Base-by-base conservation (phyloP, 2,329 filamentous ascomycete genomes). In the Calonectria crousiana region DNA sequence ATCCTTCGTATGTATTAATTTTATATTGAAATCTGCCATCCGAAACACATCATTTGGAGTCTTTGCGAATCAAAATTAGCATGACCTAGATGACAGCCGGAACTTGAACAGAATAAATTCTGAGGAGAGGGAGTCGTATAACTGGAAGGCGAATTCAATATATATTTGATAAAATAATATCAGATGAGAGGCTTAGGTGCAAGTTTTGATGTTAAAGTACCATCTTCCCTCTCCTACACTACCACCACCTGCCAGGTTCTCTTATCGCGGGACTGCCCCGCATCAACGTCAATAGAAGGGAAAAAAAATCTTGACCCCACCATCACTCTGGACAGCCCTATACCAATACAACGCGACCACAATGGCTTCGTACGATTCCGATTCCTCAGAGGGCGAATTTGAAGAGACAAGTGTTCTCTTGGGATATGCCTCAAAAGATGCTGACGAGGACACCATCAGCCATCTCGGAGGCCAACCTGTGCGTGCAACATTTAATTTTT, bases 391-490 rank as follows among this genome's bases (percentile, higher is more conserved):
- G 18, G 90, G 91, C 8, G 90, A 92, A 60, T 95, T 92, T 75
- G 93, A 92, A 23, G 93, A 95, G 84, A 98, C 97, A 9, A 95
- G 94, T 78, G 95, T 98, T 2, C 91, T 98, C 2, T 90, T 99
- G 16, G 97, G 97, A 6, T 99, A 98, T 84, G 94, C 95, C 4
- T 94, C 94, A 1, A 92, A 93, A 82, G 95, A 98, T 70, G 87
- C 92, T 18, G 93, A 93, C 70, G 93, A 95, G 76, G 96, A 99
- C 84, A 90, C 91, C 16, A 93, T 98, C 81, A 98, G 95, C 84
- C 95, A 96, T 78, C 88, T 99, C 14, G 97, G 97, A 78, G 97
- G 97, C 69, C 90, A 88, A 80, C 95, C 97, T 67, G 96, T 98
- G 93, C 80, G 93, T 53, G 13, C 44, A 28, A 18, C 32, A 41